Conservation (phyloP, 495 filamentous ascomycete genomes). For the Pseudomonodictys pantanalensis region DNA sequence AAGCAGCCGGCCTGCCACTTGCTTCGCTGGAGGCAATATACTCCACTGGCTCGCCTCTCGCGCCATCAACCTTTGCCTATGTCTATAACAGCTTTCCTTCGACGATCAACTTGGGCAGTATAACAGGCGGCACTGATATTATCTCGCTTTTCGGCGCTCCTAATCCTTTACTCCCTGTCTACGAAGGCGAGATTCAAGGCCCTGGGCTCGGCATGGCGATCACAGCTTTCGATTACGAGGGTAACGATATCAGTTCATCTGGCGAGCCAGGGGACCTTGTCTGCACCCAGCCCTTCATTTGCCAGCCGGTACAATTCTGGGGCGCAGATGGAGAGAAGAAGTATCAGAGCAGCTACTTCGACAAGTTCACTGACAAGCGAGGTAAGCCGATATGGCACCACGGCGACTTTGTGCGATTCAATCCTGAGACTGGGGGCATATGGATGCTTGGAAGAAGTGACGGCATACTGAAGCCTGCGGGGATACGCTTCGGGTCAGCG, state of each 20-base stretch:
- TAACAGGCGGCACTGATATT: constrained; percentile 90
- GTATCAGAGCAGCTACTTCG: constrained; percentile 84
- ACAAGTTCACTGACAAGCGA: constrained; percentile 57
- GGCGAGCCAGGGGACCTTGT: constrained; percentile 87
- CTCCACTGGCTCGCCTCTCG: constrained; percentile 86
- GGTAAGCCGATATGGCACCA: constrained; percentile 73
- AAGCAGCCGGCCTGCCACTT: constrained; percentile 50
- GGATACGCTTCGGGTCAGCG: constrained; percentile 73
- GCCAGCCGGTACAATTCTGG: constrained; percentile 87
- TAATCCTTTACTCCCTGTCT: constrained; percentile 80
- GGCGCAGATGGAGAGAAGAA: constrained; percentile 64
- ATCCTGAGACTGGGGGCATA: constrained; percentile 69
- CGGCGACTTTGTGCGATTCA: constrained; percentile 84
- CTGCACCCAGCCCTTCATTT: constrained; percentile 82
- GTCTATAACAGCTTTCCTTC: constrained; percentile 77
- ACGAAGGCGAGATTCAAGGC: constrained; percentile 85
- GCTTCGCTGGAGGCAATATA: constrained; percentile 71
- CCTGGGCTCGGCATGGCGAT: constrained; percentile 90
- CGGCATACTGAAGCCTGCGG: constrained; percentile 74
- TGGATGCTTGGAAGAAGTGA: constrained; percentile 80
- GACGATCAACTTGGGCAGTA: constrained; percentile 73
- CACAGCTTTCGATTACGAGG: constrained; percentile 64
- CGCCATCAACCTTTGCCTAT: constrained; percentile 89
- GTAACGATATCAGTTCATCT: constrained; percentile 51
- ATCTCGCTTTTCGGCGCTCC: constrained; percentile 89